Conservation (phyloP, 2,329 filamentous ascomycete genomes). For the Nigrospora osmanthi region DNA sequence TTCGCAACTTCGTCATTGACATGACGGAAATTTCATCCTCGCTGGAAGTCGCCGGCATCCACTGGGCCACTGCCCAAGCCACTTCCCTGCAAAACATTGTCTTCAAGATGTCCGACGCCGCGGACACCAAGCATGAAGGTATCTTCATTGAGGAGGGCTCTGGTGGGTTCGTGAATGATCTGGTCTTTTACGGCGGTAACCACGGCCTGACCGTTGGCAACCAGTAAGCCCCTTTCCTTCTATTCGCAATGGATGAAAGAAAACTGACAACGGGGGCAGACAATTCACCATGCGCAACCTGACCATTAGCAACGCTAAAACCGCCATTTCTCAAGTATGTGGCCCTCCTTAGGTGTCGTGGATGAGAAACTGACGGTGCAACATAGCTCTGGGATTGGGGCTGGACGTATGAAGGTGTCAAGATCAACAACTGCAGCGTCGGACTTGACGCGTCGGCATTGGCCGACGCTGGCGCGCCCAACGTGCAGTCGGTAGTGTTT, state of each 20-base stretch:
- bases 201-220: constrained; percentile 54
- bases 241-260: no score
- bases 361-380: no score
- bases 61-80: constrained; percentile 62
- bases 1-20: constrained; percentile 50
- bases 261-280: no score
- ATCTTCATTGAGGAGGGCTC: constrained; percentile 57
- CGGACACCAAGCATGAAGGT: constrained; percentile 44
- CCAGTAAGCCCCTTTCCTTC: constrained; percentile 2
- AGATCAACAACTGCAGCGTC: constrained; percentile 54
- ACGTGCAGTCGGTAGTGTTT: constrained; percentile 67
- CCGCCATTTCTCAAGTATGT: constrained; percentile 52
- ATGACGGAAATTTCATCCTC: constrained; percentile 38
- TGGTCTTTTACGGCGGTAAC: constrained; percentile 65
- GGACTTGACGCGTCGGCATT: constrained; percentile 59
- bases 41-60: constrained; percentile 45
- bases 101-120: constrained; percentile 38
- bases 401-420: constrained; percentile 63
- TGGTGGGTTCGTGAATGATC: constrained; percentile 60
- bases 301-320: constrained; percentile 56
- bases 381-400: constrained; percentile 61
- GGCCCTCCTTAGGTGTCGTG: background rate
- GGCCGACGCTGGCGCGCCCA: constrained; percentile 34
- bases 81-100: constrained; percentile 51
- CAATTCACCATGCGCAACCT: constrained; percentile 66